Evolutionary conservation across 73 alveolate genomes (phyloP), one percentile per base, ranked within the genome.

Genomic region (Tetrahymena borealis): DNA sequence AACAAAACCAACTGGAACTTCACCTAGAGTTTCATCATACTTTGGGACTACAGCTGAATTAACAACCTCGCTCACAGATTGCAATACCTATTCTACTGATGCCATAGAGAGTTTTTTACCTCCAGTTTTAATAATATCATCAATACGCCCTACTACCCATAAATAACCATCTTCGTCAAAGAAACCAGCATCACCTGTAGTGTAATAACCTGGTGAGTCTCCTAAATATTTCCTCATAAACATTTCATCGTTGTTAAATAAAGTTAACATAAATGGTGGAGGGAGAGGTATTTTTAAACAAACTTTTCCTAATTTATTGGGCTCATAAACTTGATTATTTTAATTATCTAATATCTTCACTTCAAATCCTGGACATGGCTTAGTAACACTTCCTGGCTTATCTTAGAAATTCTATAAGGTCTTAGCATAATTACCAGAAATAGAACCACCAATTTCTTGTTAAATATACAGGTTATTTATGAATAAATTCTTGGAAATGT

Each of bases 11-110:
- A 98, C 94, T 36, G 99, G 99, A 43, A 96, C 96, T 96, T 98
- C 99, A 3, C 99, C 99, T 95, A 97, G 97, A 20, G 98, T 78
- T 78, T 96, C 99, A 94, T 98, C 99, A 24, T 94, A 90, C 33
- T 95, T 96, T 18, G 99, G 98, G 1, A 98, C 98, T 78, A 98
- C 99, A 1, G 99, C 99, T 78, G 99, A 96, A 92, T 98, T 99
- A n/a, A 95, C 98, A 38, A 98, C 97, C 93, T 96, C 96, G 31
- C 95, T 96, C 24, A 96, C 98, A 9, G 94, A 93, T 37, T 91
- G 42, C 42, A 98, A 94, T 42, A 94, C 97, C 32, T 98, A 99
- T 92, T 98, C 99, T 38, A 97, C 93, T 35, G 95, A 94, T 37
- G 99, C 99, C 38, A 98, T 96, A 91, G 97, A 91, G n/a, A 98